Evolutionary conservation across 1,284 basidiomycete species (phyloP), one percentile per base, ranked within the genome.

Genomic region (Austroboletus rostrupii): DNA sequence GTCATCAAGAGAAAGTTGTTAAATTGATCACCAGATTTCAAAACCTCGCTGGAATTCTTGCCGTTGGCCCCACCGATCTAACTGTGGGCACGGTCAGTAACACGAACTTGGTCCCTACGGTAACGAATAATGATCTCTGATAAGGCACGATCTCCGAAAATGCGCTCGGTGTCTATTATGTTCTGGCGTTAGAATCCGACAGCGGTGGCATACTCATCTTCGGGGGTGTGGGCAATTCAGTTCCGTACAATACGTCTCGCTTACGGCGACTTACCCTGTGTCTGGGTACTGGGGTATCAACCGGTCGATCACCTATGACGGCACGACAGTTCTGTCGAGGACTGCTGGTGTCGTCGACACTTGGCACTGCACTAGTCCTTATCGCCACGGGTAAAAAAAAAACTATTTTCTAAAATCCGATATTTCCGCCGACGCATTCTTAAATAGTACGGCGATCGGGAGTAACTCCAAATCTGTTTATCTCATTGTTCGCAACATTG

Each of bases 1-100:
- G n/a, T n/a, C n/a, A n/a, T n/a, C n/a, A n/a, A 17, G 75, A 79
- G 56, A 79, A 80, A 14, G 79, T 83, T 54, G 69, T 81, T n/a
- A n/a, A n/a, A n/a, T n/a, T n/a, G n/a, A n/a, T n/a, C n/a, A n/a
- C n/a, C n/a, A n/a, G n/a, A n/a, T n/a, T n/a, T n/a, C n/a, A n/a
- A n/a, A n/a, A n/a, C n/a, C n/a, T n/a, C n/a, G n/a, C n/a, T n/a
- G n/a, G n/a, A n/a, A n/a, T n/a, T n/a, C n/a, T n/a, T n/a, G n/a
- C n/a, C n/a, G n/a, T n/a, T n/a, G n/a, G n/a, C n/a, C n/a, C n/a
- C n/a, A n/a, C n/a, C n/a, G n/a, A n/a, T n/a, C n/a, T n/a, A n/a
- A n/a, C n/a, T n/a, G n/a, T n/a, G n/a, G n/a, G n/a, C n/a, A n/a
- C n/a, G n/a, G n/a, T n/a, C n/a, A n/a, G n/a, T n/a, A n/a, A n/a